Evolutionary conservation across 805 yeast genomes (phyloP), one percentile per base, ranked within the genome.

Genomic region (Cyberlindnera bimundalis): DNA sequence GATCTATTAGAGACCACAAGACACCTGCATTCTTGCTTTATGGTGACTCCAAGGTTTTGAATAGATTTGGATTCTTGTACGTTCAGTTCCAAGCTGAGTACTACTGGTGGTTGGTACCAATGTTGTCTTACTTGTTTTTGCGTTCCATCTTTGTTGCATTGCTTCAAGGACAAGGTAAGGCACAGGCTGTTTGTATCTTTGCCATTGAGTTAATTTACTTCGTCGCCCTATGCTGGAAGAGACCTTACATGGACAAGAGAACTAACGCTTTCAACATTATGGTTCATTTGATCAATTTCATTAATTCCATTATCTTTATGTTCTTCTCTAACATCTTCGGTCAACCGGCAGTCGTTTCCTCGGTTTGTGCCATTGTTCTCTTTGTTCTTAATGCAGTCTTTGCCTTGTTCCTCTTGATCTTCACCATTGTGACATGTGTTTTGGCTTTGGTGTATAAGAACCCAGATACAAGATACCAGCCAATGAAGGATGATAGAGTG

Each of bases 391-490:
- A 93, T 63, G 99, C 99, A 0, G 81, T 79, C 0, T 84, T 88
- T 64, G 91, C 97, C 4, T 71, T 87, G 50, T 74, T 86, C 55
- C 73, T 91, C 56, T 67, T 93, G 59, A 68, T 93, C 35, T 82
- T 90, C 72, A 89, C 96, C 33, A 80, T 93, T 53, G 78, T 89
- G 28, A 85, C 96, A 2, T 90, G 98, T 67, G 69, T 81, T 6
- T 68, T 88, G 64, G 96, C 96, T 0, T 64, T 93, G 54, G 51
- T 90, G 24, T 82, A 84, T 62, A 88, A 84, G 71, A 89, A 93
- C 62, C 98, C 99, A 39, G 99, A 93, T 64, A 79, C 91, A 9
- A 77, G 96, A 53, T 93, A 93, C 68, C 91, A 88, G 67, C 98
- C 96, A 47, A 84, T 91, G 84, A 84, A 84, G 54, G 99, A 93